Conservation (phyloP, 306 rosid species). For the Quercus parvula region DNA sequence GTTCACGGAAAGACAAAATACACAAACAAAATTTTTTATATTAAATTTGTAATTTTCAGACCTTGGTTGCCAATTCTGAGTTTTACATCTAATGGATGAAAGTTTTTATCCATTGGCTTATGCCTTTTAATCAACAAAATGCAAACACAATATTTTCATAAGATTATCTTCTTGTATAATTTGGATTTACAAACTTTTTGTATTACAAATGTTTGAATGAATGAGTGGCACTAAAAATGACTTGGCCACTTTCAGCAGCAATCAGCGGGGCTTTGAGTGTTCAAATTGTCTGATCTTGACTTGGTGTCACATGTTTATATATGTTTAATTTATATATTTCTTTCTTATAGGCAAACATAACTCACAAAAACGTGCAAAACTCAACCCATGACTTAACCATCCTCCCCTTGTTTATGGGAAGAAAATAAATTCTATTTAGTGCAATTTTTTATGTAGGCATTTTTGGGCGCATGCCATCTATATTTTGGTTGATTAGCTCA, state of each 20-base stretch:
- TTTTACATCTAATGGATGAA: too few species aligned
- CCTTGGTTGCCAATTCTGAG: too few species aligned
- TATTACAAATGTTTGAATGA: too few species aligned
- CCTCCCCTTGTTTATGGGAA: background rate
- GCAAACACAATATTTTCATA: too few species aligned
- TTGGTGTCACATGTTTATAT: background rate
- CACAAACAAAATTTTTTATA: too few species aligned
- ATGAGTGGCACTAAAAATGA: background rate
- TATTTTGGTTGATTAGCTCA: slow-evolving; percentile 20
- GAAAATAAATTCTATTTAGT: background rate
- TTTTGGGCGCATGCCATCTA: background rate
- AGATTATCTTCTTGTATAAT: too few species aligned
- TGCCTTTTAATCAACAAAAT: too few species aligned
- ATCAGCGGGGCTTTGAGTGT: background rate
- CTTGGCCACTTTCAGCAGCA: background rate
- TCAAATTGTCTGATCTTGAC: background rate
- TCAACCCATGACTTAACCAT: background rate
- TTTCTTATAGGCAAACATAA: background rate
- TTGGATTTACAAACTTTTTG: too few species aligned
- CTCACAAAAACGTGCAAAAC: background rate
- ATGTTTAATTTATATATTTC: background rate
- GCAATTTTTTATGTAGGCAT: slow-evolving; percentile 2
- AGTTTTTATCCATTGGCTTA: too few species aligned
- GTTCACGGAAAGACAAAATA: too few species aligned
- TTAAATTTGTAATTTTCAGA: too few species aligned